These are phyloP conservation scores for Trichosporon coremiiforme DNA, from an alignment of 1,284 basidiomycete species.

Conservation along the genomic window DNA sequence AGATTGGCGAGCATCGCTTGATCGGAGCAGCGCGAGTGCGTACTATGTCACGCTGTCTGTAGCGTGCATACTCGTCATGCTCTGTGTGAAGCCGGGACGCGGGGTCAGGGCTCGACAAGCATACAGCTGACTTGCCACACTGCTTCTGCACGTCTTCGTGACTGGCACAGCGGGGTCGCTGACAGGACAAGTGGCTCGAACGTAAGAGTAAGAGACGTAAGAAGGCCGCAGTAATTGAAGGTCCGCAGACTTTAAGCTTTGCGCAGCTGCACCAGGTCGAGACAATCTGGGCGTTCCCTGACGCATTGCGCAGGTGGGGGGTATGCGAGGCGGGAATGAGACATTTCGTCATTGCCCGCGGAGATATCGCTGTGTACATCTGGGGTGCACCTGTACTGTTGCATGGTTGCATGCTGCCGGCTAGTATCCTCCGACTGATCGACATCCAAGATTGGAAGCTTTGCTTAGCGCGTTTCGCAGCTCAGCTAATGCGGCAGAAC, in stretches of 20 bases:
- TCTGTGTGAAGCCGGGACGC: slow-evolving; percentile 3
- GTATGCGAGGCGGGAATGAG: background rate
- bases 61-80: background rate
- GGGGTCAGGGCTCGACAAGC: background rate
- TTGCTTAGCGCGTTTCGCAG: no score
- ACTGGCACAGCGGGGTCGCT: no score
- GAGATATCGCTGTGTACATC: no score
- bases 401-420: no score
- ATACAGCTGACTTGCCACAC: background rate
- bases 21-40: background rate
- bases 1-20: background rate
- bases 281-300: background rate
- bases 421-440: no score
- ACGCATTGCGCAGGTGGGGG: background rate
- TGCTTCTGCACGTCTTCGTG: no score
- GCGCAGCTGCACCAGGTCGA: slow-evolving; percentile 5
- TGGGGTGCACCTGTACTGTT: no score
- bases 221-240: background rate
- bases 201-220: no score
- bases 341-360: background rate
- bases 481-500: background rate
- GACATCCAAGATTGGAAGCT: no score
- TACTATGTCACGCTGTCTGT: background rate
- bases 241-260: slow-evolving; percentile 2
- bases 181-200: no score